These are phyloP conservation scores for Blepharisma stoltei DNA, from an alignment of 73 alveolate genomes.

Conservation along the genomic window DNA sequence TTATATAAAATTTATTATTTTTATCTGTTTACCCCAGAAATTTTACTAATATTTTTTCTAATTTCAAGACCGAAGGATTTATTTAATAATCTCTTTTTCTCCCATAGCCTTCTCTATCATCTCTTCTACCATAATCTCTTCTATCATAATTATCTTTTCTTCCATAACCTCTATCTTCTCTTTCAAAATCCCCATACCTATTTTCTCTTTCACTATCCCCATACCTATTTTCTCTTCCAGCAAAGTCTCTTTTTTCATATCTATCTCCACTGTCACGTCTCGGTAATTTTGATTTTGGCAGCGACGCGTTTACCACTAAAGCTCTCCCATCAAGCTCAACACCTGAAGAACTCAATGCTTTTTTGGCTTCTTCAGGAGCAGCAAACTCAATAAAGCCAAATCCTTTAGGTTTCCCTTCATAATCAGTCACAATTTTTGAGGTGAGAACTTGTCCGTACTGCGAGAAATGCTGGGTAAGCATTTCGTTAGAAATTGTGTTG, in stretches of 20 bases:
- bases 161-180: background rate
- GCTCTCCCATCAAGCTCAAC: constrained; percentile 72
- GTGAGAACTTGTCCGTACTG: constrained; percentile 73
- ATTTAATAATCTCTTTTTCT: no score
- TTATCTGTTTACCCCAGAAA: no score
- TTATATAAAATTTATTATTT: no score
- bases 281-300: constrained; percentile 35
- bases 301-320: constrained; percentile 67
- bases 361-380: constrained; percentile 64
- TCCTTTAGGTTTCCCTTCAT: constrained; percentile 88
- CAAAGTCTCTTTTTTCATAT: constrained; percentile 41
- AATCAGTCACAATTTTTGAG: constrained; percentile 72
- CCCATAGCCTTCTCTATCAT: no score
- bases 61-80: no score
- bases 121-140: no score
- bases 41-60: no score
- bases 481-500: constrained; percentile 62
- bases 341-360: constrained; percentile 70
- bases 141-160: no score
- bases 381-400: constrained; percentile 85
- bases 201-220: constrained; percentile 42
- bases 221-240: constrained; percentile 31
- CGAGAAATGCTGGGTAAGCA: constrained; percentile 64
- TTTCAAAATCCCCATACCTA: constrained; percentile 14
- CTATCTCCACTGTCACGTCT: constrained; percentile 50